A percentile compares a stretch with the other conserved stretches of the same genome.
Evolutionary conservation across 768 basidiomycete species (phyloP).

Genomic region (Suillus hirtellus): DNA sequence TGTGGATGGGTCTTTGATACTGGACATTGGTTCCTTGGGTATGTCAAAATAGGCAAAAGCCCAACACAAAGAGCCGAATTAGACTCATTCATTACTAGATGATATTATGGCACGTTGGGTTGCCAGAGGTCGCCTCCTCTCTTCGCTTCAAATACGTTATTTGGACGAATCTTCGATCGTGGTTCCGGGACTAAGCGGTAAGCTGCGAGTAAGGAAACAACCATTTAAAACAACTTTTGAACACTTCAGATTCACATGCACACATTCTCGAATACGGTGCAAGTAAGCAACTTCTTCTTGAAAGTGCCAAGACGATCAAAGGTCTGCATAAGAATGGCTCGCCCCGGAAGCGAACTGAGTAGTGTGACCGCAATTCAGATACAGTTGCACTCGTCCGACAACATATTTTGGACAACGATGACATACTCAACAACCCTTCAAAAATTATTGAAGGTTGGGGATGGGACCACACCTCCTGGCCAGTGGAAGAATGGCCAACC

Average conservation of each 20-base stretch:
- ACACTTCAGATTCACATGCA: constrained; percentile 67
- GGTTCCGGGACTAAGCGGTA: constrained; percentile 74
- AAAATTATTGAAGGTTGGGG: constrained; percentile 79
- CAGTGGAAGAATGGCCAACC: constrained; percentile 59
- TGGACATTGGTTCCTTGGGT: constrained; percentile 59
- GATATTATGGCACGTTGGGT: constrained; percentile 44
- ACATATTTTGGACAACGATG: constrained; percentile 59
- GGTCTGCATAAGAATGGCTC: constrained; percentile 37
- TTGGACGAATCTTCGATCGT: constrained; percentile 58
- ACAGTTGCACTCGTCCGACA: constrained; percentile 60
- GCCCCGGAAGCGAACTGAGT: neutral
- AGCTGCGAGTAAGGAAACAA: constrained; percentile 23
- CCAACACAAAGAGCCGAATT: constrained; percentile 7
- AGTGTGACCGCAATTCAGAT: constrained; percentile 40
- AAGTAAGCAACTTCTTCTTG: constrained; percentile 60
- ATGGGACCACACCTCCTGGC: constrained; percentile 90
- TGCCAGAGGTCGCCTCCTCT: constrained; percentile 22
- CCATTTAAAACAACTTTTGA: constrained; percentile 1
- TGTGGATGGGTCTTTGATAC: constrained; percentile 49
- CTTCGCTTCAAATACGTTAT: constrained; percentile 44
- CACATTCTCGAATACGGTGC: constrained; percentile 82
- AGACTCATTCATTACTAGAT: constrained; percentile 28
- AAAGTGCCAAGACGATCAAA: constrained; percentile 57
- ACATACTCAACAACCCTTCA: constrained; percentile 54
- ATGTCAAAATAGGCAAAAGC: constrained; percentile 19